Conservation (phyloP, 306 rosid genomes). For the Begonia fuchsioides region DNA sequence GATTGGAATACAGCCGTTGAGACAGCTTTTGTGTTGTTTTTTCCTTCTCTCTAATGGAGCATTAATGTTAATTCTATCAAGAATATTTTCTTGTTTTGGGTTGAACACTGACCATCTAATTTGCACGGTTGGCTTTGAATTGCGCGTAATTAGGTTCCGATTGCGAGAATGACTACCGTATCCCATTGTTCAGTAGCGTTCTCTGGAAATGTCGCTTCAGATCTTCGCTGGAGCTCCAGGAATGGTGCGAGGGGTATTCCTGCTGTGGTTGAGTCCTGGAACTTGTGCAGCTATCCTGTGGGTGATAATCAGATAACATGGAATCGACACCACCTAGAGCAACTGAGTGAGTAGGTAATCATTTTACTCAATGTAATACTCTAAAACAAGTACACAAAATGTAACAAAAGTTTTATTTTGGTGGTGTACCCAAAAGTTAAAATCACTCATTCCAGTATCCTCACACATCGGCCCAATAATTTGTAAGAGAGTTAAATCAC, state of each 20-base stretch:
- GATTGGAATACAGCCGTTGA: not conserved
- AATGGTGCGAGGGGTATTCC: slow-evolving; percentile 41
- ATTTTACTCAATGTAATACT: slow-evolving; percentile 30
- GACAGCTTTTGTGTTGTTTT: slow-evolving; percentile 1
- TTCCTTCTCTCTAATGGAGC: not conserved
- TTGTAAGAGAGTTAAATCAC: too few species aligned
- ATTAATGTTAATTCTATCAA: not conserved
- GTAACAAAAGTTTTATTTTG: too few species aligned
- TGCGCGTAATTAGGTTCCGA: slow-evolving; percentile 9
- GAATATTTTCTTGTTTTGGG: slow-evolving; percentile 3
- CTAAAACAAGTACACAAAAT: too few species aligned
- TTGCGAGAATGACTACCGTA: slow-evolving; percentile 46
- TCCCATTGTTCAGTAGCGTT: slow-evolving; percentile 39
- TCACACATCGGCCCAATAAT: too few species aligned
- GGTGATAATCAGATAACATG: too few species aligned
- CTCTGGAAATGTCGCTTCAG: slow-evolving; percentile 54
- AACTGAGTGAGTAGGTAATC: slow-evolving; percentile 62
- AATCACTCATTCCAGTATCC: too few species aligned
- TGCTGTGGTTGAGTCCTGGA: slow-evolving; percentile 59
- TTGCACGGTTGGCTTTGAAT: slow-evolving; percentile 26
- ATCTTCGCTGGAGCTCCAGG: slow-evolving; percentile 67
- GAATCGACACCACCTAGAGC: too few species aligned
- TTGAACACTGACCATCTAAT: slow-evolving; percentile 17
- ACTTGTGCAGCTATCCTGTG: slow-evolving; percentile 97
- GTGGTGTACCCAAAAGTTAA: too few species aligned